Base-by-base conservation (phyloP, 805 yeast genomes). In the Saturnispora gosingensis region DNA sequence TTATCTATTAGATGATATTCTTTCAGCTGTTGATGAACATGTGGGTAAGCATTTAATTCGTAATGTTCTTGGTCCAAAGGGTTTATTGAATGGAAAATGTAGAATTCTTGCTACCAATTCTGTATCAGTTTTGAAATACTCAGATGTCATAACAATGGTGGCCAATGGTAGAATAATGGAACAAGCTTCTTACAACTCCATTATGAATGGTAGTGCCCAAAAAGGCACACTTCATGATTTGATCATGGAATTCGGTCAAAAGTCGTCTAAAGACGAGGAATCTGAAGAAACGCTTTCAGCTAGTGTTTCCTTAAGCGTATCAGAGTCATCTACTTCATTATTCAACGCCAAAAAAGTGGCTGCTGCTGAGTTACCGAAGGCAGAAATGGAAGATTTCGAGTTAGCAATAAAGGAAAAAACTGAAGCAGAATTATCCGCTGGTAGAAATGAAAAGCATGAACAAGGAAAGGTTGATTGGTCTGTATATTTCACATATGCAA, bases 11-110 rank as follows among this genome's bases (percentile, higher is more conserved):
- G 99, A 93, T 66, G 99, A 93, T 68, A 87, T 95, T 9, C 75
- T 93, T 54, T 85, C 95, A 65, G 99, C 99, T 25, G 99, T 93
- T 42, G 99, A 93, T 69, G 97, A 89, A 60, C 99, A 93, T 65
- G 99, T 93, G 56, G 91, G 96, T 11, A 81, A 80, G 57, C 95
- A 88, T 62, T 73, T 93, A 60, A 82, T 86, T 58, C 83, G 82
- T 5, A 59, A 72, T 38, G 83, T 81, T 15, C 60, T 80, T 16
- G 69, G 72, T 35, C 62, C 57, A 8, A 55, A 60, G 9, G 85
- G 85, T 25, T 56, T 82, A 13, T 65, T 82, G 47, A 67, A 69
- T 8, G 63, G 74, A 3, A 81, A 80, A 57, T 77, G 85, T 3
- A 69, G 78, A 30, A 67, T 82, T 39, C 67, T 82, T 49, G 74